Conservation (phyloP, 176 grass and related monocot species). For the Chrysopogon serrulatus region DNA sequence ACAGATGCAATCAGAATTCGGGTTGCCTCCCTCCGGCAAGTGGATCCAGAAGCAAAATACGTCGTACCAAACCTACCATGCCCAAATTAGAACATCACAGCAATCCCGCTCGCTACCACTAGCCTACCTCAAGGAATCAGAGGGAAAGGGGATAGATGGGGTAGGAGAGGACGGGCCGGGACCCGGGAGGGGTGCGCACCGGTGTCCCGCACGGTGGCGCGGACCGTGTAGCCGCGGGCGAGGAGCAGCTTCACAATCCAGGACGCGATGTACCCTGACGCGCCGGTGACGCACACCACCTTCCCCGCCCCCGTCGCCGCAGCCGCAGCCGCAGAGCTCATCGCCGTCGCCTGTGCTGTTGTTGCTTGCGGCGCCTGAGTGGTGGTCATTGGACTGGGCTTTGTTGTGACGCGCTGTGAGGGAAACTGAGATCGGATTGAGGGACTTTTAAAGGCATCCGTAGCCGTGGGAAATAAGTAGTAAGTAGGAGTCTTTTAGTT, state of each 20-base stretch:
- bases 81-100: background rate
- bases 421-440: background rate
- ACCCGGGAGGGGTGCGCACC: too few relatives aligned
- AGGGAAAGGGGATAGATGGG: background rate
- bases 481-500: background rate
- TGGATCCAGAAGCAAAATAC: background rate
- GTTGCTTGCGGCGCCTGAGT: background rate
- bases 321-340: conserved; percentile 1
- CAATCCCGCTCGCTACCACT: background rate
- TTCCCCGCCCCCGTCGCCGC: conserved; percentile 1
- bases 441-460: background rate
- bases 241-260: conserved; percentile 51
- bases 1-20: background rate
- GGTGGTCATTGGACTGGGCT: background rate
- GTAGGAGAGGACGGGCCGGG: background rate
- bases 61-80: background rate
- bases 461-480: background rate
- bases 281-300: conserved; percentile 48
- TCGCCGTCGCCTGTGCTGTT: background rate
- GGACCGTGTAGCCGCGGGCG: conserved; percentile 46
- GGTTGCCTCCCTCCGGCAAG: background rate
- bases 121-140: background rate
- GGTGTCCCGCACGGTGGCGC: conserved; percentile 40
- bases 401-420: background rate
- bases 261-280: conserved; percentile 53